A percentile compares a stretch with the other conserved stretches of the same genome.
phyloP scores from a whole-genome alignment of 768 basidiomycete species.

The Obba rivulosa region DNA sequence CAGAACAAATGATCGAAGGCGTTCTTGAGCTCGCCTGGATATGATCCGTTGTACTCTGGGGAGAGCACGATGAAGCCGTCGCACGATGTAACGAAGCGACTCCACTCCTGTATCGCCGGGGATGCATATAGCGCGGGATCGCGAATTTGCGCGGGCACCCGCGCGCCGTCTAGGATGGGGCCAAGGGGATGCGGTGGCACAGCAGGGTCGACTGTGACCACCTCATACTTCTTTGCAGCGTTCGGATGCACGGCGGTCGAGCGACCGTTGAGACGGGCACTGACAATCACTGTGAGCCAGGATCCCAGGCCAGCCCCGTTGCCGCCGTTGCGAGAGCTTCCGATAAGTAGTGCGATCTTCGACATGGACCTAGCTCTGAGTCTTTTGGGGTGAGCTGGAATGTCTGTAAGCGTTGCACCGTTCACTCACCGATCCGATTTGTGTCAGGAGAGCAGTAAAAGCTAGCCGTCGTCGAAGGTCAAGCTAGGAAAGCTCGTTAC shows the following conservation, averaged over 20 bases:
- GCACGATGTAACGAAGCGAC: constrained; percentile 21
- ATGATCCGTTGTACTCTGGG: constrained; percentile 37
- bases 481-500: no score
- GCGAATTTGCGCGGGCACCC: constrained; percentile 21
- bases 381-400: no score
- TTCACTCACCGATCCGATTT: no score
- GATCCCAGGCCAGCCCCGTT: constrained; percentile 18
- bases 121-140: constrained; percentile 24
- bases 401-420: no score
- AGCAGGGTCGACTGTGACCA: constrained; percentile 21
- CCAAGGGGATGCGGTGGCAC: constrained; percentile 23
- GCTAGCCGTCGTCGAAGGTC: no score
- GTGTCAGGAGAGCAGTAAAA: no score
- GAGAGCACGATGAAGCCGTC: constrained; percentile 31
- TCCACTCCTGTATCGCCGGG: constrained; percentile 26
- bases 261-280: constrained; percentile 11
- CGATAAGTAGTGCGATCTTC: constrained; percentile 18
- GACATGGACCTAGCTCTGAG: constrained; percentile 9
- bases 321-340: constrained; percentile 19
- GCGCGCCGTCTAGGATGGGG: constrained; percentile 22
- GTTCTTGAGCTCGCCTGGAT: constrained; percentile 35
- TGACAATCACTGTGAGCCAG: constrained; percentile 17
- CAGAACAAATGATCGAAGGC: constrained; percentile 34
- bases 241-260: background rate
- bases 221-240: constrained; percentile 3